Evolutionary conservation across 2,329 filamentous ascomycete genomes (phyloP).

Genomic region (Fusarium papillatum): DNA sequence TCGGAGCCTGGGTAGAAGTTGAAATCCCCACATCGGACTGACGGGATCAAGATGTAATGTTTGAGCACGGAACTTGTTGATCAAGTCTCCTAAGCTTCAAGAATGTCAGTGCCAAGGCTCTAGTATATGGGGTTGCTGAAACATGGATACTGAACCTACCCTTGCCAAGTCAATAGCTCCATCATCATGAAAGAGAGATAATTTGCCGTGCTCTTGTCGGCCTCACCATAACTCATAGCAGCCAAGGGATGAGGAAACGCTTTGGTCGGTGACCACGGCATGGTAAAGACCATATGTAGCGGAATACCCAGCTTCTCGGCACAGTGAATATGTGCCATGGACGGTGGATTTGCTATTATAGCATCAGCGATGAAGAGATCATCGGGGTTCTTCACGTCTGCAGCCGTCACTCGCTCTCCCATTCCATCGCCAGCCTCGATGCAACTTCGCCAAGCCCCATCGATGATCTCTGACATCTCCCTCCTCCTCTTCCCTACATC

Average conservation of each 20-base stretch:
- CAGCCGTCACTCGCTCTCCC: conserved; percentile 43
- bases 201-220: conserved; percentile 40
- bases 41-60: conserved; percentile 74
- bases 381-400: conserved; percentile 38
- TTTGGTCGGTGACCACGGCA: conserved; percentile 78
- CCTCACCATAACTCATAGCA: conserved; percentile 53
- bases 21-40: conserved; percentile 75
- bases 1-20: conserved; percentile 71
- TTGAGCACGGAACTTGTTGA: conserved; percentile 76
- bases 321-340: conserved; percentile 66
- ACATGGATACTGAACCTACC: conserved; percentile 48
- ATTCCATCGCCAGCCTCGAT: conserved; percentile 53
- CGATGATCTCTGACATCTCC: conserved; percentile 54
- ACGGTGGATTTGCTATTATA: conserved; percentile 68
- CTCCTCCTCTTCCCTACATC: conserved; percentile 52
- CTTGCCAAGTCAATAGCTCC: conserved; percentile 83
- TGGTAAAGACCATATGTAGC: conserved; percentile 68
- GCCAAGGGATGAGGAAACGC: conserved; percentile 43
- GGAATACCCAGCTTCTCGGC: conserved; percentile 63
- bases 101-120: not conserved
- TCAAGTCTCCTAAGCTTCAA: conserved; percentile 72
- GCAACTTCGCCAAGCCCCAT: conserved; percentile 53
- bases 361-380: conserved; percentile 65
- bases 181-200: conserved; percentile 61
- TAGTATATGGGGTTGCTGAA: not conserved